phyloP scores from a whole-genome alignment of 306 rosid species.

The Prunus armeniaca region DNA sequence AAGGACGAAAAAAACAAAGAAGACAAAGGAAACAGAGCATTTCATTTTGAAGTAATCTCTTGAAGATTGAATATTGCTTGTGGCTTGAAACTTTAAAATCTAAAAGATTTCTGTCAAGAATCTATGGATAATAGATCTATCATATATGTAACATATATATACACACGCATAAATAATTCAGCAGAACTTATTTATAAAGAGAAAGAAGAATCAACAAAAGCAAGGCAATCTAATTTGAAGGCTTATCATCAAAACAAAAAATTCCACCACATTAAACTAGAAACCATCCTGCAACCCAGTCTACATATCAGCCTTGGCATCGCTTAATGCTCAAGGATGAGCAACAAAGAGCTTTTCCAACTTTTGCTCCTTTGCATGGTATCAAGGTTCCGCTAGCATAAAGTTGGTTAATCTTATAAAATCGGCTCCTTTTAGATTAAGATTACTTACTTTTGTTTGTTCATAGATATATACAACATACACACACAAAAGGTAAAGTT shows the following conservation, averaged over 20 bases:
- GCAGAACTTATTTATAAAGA: not conserved
- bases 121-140: not conserved
- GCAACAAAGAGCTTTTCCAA: not conserved
- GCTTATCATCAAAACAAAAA: not conserved
- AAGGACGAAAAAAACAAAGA: slow-evolving; percentile 8
- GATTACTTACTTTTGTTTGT: not conserved
- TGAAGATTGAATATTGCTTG: too few species aligned
- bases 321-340: slow-evolving; percentile 5
- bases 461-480: not conserved
- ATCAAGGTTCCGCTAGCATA: not conserved
- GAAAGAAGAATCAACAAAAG: not conserved
- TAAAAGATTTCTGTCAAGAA: not conserved
- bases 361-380: not conserved
- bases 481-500: not conserved
- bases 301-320: not conserved
- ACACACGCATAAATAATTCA: not conserved
- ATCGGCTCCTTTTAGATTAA: not conserved
- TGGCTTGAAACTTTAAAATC: too few species aligned
- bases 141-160: not conserved
- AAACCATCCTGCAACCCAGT: not conserved
- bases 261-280: not conserved
- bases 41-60: not conserved
- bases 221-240: not conserved
- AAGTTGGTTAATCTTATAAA: not conserved
- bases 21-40: not conserved